These are phyloP conservation scores for Calcarisporium arbuscula DNA, from an alignment of 2,329 filamentous ascomycete species.

Conservation along the genomic window DNA sequence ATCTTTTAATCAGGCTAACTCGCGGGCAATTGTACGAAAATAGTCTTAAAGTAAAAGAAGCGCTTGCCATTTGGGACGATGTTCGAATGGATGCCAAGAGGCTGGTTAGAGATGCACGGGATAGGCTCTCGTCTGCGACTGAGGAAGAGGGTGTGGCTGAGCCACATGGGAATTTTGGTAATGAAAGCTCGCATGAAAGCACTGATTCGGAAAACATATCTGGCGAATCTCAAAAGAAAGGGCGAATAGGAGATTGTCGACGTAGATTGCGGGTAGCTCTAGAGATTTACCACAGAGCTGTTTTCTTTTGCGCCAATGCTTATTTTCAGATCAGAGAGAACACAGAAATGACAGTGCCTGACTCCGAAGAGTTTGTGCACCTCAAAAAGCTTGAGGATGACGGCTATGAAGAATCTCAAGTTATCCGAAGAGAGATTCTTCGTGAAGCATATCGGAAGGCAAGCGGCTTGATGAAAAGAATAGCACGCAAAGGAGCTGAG, in stretches of 20 bases:
- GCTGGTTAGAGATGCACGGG: constrained; percentile 58
- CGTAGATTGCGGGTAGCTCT: constrained; percentile 64
- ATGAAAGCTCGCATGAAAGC: constrained; percentile 2
- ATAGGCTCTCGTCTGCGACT: constrained; percentile 50
- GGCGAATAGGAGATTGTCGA: constrained; percentile 50
- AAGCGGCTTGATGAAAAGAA: constrained; percentile 50
- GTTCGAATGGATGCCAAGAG: constrained; percentile 42
- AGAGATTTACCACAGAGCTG: constrained; percentile 73
- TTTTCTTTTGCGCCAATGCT: constrained; percentile 80
- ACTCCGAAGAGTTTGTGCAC: constrained; percentile 58
- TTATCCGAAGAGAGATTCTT: constrained; percentile 73
- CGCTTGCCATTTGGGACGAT: constrained; percentile 63
- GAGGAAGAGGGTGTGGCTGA: constrained; percentile 18
- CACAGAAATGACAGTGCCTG: constrained; percentile 53
- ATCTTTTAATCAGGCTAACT: constrained; percentile 57
- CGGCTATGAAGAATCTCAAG: constrained; percentile 73
- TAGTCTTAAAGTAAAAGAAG: constrained; percentile 58
- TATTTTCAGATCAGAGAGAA: constrained; percentile 79
- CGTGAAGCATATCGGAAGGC: constrained; percentile 37
- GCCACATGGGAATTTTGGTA: constrained; percentile 3
- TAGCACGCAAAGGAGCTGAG: constrained; percentile 46
- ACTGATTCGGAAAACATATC: constrained; percentile 22
- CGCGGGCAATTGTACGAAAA: constrained; percentile 77
- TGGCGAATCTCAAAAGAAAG: constrained; percentile 23
- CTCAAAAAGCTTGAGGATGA: constrained; percentile 66